Percentiles rank a stretch among this genome's conserved stretches.
Evolutionary conservation across 2,329 filamentous ascomycete species (phyloP).

Genomic region (Aspergillus sp.): DNA sequence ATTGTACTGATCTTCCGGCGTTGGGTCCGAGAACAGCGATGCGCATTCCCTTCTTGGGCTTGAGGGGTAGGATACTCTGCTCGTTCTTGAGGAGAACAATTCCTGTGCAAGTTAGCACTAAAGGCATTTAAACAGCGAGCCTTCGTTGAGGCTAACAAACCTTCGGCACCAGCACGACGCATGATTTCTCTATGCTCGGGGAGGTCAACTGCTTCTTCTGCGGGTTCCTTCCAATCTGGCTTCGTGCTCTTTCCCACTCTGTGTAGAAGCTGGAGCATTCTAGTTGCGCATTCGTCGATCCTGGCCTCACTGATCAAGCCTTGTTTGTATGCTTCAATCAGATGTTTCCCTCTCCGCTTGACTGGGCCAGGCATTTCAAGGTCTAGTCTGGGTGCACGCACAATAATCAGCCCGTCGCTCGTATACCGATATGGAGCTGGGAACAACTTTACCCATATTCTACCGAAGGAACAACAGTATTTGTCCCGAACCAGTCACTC

Average conservation of each 20-base stretch:
- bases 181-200: constrained; percentile 1
- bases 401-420: background rate
- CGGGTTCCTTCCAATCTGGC: background rate
- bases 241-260: background rate
- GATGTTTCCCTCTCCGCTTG: background rate
- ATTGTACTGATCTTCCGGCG: background rate
- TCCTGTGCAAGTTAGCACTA: background rate
- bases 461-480: background rate
- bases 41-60: background rate
- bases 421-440: background rate
- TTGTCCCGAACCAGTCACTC: background rate
- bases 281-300: background rate
- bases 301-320: background rate
- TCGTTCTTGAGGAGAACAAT: constrained; percentile 3
- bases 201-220: background rate
- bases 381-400: background rate
- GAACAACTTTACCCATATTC: background rate
- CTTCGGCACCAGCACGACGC: background rate
- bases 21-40: background rate
- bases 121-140: background rate
- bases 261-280: background rate
- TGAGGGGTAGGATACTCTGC: background rate
- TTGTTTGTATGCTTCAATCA: background rate
- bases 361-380: background rate
- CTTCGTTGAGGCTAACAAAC: background rate